Base-by-base conservation (phyloP, 208 protist species). In the Acanthamoeba sp. region DNA sequence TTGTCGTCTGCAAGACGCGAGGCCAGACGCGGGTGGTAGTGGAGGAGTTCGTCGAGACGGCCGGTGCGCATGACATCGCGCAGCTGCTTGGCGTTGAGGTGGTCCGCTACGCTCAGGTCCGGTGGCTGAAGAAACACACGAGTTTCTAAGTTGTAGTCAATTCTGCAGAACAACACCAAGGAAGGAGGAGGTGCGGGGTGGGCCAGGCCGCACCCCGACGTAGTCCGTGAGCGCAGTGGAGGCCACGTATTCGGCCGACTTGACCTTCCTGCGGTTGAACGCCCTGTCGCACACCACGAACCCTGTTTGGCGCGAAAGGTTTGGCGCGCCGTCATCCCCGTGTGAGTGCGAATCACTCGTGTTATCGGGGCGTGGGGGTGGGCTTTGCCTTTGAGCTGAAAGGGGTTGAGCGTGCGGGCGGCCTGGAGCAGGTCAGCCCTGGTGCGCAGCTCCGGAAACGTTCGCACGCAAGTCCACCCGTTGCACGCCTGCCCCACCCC, bases 231-330 rank as follows among this genome's bases (percentile, higher is more conserved):
- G 71, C 16, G 40, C 40, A 5, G 71, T 80, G 71, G 71, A 32
- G 16, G 10, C 71, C 71, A 80, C 71, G 40, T 48, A 80, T 18
- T 80, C 71, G 40, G 71, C 71, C 16, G 71, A 80, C 71, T 80
- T 80, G 71, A 80, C 29, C 71, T 80, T 80, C 38, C 71, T 40
- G 16, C 71, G 71, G 10, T 80, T 45, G 71, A 80, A 80, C 24
- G 71, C 59, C 24, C 12, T 6, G 36, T 80, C 34, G 40, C 71
- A 29, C 36, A 80, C 36, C 18, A 80, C 71, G 40, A 80, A 80
- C 20, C 71, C 66, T 76, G 66, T 2, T 10, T n/a, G n/a, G n/a
- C n/a, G n/a, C n/a, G n/a, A n/a, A n/a, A n/a, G n/a, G n/a, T n/a
- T 27, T n/a, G 52, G 16, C 52, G 22, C 14, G 66, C n/a, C n/a